phyloP scores from a whole-genome alignment of 805 yeast species.

The Candida multigemmis region DNA sequence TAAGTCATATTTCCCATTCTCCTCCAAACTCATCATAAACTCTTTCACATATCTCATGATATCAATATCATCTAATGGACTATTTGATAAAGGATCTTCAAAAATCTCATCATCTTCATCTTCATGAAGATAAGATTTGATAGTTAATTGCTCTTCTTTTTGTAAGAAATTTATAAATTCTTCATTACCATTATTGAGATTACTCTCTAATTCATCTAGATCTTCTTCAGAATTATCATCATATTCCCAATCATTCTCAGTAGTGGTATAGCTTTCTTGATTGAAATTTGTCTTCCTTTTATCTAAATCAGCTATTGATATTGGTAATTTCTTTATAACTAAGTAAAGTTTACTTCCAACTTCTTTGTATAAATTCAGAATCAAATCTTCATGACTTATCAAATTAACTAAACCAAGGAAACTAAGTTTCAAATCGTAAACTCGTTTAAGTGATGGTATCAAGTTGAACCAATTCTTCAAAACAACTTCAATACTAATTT shows the following conservation, averaged over 20 bases:
- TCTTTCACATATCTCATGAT: constrained; percentile 34
- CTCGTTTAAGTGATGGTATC: constrained; percentile 51
- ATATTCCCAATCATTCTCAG: constrained; percentile 11
- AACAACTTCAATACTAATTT: constrained; percentile 42
- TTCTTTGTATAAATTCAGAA: constrained; percentile 4
- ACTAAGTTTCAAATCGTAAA: constrained; percentile 73
- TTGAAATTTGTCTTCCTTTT: constrained; percentile 51
- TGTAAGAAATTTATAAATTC: not conserved
- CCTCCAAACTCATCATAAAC: constrained; percentile 47
- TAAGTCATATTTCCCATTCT: constrained; percentile 37
- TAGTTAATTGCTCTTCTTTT: constrained; percentile 1
- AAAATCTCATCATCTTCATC: constrained; percentile 51
- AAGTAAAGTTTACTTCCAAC: constrained; percentile 5
- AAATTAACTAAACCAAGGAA: constrained; percentile 55
- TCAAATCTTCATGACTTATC: constrained; percentile 15
- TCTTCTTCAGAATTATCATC: constrained; percentile 4
- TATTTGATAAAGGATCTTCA: constrained; percentile 68
- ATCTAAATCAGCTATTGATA: constrained; percentile 58
- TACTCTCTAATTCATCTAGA: constrained; percentile 4
- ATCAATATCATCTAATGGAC: constrained; percentile 69
- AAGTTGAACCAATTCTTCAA: constrained; percentile 52
- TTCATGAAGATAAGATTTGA: constrained; percentile 1
- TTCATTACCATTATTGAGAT: constrained; percentile 1
- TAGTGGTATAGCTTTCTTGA: constrained; percentile 13
- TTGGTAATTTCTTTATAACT: constrained; percentile 51